A percentile compares a stretch with the other conserved stretches of the same genome.
Conservation (phyloP, 768 basidiomycete species). For the Hericium erinaceus region DNA sequence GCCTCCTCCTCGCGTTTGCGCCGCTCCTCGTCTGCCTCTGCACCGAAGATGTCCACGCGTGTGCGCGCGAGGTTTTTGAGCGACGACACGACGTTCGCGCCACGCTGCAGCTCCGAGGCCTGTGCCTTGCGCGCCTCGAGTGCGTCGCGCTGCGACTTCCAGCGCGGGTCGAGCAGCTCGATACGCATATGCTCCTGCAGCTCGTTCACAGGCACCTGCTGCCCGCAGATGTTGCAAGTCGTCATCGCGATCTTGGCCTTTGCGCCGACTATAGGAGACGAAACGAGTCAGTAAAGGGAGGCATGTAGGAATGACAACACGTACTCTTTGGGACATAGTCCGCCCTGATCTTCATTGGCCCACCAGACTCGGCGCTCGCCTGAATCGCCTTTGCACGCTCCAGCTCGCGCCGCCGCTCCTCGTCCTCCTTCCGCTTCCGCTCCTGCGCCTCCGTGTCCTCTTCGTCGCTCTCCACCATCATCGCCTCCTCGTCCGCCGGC, state of each 20-base stretch:
- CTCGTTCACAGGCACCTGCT: conserved; percentile 93
- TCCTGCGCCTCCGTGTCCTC: conserved; percentile 57
- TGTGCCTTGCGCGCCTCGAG: conserved; percentile 87
- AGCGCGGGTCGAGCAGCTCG: conserved; percentile 92
- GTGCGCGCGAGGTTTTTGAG: conserved; percentile 88
- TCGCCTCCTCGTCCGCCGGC: conserved; percentile 39
- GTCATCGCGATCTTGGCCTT: conserved; percentile 64
- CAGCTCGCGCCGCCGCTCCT: conserved; percentile 59
- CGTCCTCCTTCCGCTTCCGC: conserved; percentile 58
- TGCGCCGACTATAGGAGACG: conserved; percentile 48
- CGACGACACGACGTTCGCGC: conserved; percentile 90
- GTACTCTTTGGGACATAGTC: conserved; percentile 92
- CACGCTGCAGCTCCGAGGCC: conserved; percentile 77
- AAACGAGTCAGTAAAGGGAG: conserved; percentile 1
- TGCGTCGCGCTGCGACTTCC: conserved; percentile 91
- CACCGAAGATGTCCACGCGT: conserved; percentile 97
- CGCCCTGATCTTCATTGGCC: conserved; percentile 89
- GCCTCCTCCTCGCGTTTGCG: conserved; percentile 83
- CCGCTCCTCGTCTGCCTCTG: conserved; percentile 85
- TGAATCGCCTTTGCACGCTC: conserved; percentile 76
- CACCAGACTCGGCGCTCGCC: conserved; percentile 64
- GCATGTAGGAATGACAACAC: conserved; percentile 17
- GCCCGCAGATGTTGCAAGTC: conserved; percentile 90
- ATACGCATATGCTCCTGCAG: conserved; percentile 97
- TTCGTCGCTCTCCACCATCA: conserved; percentile 81